Conservation (phyloP, 208 protist genomes). For the Sergeia podlipaevii region DNA sequence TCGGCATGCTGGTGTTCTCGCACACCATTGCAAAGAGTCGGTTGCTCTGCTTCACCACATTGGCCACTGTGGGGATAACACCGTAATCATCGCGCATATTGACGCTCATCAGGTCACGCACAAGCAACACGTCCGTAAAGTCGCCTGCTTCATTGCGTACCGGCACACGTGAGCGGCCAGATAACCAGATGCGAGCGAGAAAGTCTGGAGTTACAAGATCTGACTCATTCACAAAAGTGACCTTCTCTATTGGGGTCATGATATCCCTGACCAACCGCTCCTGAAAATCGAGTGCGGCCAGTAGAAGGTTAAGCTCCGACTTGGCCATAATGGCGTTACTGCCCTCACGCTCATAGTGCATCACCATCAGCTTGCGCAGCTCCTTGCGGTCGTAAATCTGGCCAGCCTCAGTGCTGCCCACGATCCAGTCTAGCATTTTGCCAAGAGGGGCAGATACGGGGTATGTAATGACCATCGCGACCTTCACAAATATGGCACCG, state of each 20-base stretch:
- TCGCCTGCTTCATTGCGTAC: slow-evolving; percentile 34
- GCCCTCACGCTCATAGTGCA: slow-evolving; percentile 76
- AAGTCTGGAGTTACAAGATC: slow-evolving; percentile 73
- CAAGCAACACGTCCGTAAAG: slow-evolving; percentile 63
- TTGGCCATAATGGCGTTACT: slow-evolving; percentile 35
- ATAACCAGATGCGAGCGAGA: slow-evolving; percentile 74
- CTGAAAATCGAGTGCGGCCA: slow-evolving; percentile 89
- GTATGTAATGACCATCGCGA: slow-evolving; percentile 79
- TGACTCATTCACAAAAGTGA: slow-evolving; percentile 44
- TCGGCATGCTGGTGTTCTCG: slow-evolving; percentile 48
- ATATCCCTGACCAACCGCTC: slow-evolving; percentile 75
- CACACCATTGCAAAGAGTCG: slow-evolving; percentile 59
- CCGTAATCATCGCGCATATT: no score
- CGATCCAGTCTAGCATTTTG: slow-evolving; percentile 68
- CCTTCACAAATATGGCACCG: slow-evolving; percentile 63
- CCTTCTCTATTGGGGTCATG: slow-evolving; percentile 73
- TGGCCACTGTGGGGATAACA: slow-evolving; percentile 41
- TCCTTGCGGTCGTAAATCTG: slow-evolving; percentile 88
- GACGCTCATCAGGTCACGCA: slow-evolving; percentile 75
- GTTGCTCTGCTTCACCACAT: slow-evolving; percentile 67
- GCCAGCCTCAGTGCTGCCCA: slow-evolving; percentile 62
- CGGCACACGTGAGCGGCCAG: slow-evolving; percentile 79
- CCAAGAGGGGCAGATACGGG: slow-evolving; percentile 72
- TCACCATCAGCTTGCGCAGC: slow-evolving; percentile 80
- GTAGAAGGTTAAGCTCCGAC: slow-evolving; percentile 78